Evolutionary conservation across 2,329 filamentous ascomycete genomes (phyloP).

Genomic region (Trichoderma atroviride): DNA sequence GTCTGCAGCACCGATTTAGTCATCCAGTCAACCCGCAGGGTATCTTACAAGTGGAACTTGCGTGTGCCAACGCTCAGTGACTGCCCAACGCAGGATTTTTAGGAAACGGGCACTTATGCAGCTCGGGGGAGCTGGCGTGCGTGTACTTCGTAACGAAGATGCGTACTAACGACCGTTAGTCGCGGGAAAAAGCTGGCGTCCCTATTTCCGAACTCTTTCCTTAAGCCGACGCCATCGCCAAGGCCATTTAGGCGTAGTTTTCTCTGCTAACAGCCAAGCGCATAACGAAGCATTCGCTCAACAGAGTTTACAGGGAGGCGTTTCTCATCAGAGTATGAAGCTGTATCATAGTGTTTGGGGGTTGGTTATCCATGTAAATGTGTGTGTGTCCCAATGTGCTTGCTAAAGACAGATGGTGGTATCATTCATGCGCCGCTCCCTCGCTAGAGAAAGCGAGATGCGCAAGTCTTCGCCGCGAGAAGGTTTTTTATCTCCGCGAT

Average conservation of each 20-base stretch:
- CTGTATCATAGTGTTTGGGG: neutral
- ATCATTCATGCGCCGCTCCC: constrained; percentile 6
- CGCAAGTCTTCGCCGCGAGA: neutral
- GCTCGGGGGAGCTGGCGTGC: neutral
- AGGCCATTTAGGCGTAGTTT: constrained; percentile 14
- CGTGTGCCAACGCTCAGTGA: neutral
- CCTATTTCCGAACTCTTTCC: constrained; percentile 5
- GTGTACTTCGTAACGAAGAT: neutral
- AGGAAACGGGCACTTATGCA: constrained; percentile 20
- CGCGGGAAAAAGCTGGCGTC: neutral
- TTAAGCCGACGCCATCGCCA: constrained; percentile 5
- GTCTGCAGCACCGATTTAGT: neutral
- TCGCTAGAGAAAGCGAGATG: neutral
- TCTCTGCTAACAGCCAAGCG: constrained; percentile 19
- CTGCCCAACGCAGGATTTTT: constrained; percentile 8
- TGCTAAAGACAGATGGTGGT: constrained; percentile 3
- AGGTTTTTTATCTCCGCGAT: neutral
- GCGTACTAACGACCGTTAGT: constrained; percentile 1
- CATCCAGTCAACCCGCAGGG: neutral
- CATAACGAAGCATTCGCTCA: neutral
- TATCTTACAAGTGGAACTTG: neutral
- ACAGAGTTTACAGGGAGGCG: neutral
- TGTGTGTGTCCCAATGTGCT: neutral
- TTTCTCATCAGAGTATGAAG: neutral
- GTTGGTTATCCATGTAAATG: neutral